Evolutionary conservation across 257 asterid genomes (phyloP), one percentile per base, ranked within the genome.

Genomic region (Solanum virginianum): DNA sequence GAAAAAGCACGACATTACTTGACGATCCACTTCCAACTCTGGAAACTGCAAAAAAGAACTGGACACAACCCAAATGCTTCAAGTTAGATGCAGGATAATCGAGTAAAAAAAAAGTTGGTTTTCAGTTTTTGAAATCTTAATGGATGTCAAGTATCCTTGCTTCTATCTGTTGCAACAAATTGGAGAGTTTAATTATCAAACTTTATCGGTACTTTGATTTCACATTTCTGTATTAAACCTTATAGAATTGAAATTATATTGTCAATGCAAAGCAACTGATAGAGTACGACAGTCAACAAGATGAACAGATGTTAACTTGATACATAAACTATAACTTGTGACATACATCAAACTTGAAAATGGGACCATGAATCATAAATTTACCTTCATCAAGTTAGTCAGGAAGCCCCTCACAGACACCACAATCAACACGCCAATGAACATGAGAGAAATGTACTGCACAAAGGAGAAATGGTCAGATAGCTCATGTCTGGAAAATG

Each of bases 11-110:
- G 1, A 97, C 95, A 62, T 97, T 97, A 93, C 99, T 97, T 66
- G 99, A 97, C 80, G 99, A 97, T 89, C 99, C 99, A 63, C 99
- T 97, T 79, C 99, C 99, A 88, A 95, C 99, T 93, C 99, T 90
- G 59, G 99, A 97, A 84, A 97, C 97, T 65, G 98, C 99, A 85
- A 97, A 97, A 89, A 97, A 97, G 97, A 97, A 94, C 98, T 95
- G 97, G n/a, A 83, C 86, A 84, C 57, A 84, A 89, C 83, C 82
- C 82, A 89, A 80, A 79, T 1, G n/a, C 72, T 81, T 47, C 81
- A 51, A 17, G 55, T 83, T 51, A 66, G 81, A 24, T n/a, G 75
- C 32, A 51, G 29, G 80, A 68, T 68, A 17, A 51, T 47, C 5
- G 10, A 51, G 49, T 26, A 10, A 29, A 51, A 17, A 53, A 29